Conservation (phyloP, 108 stramenopile genomes). For the Nitzschia sp. region DNA sequence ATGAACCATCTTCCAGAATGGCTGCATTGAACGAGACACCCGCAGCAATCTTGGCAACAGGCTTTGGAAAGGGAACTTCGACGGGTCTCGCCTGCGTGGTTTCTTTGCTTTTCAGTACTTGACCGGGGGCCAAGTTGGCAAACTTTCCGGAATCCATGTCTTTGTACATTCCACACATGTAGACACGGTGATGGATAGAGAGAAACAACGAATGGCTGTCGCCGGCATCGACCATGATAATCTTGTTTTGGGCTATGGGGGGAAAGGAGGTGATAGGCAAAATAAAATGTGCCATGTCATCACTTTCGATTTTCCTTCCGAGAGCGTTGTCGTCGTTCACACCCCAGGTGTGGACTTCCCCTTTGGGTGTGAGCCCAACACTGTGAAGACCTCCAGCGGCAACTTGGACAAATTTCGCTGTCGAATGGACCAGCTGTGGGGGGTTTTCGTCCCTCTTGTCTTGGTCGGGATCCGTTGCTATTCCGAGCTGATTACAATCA, state of each 20-base stretch:
- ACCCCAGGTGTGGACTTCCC: slow-evolving; percentile 89
- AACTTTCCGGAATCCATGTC: slow-evolving; percentile 63
- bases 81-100: slow-evolving; percentile 24
- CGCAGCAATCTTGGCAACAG: slow-evolving; percentile 42
- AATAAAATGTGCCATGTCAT: slow-evolving; percentile 4
- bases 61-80: slow-evolving; percentile 22
- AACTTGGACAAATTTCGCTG: slow-evolving; percentile 43
- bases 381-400: slow-evolving; percentile 83
- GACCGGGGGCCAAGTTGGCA: slow-evolving; percentile 26
- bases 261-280: slow-evolving; percentile 16
- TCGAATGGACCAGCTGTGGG: slow-evolving; percentile 15
- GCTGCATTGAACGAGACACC: slow-evolving; percentile 59
- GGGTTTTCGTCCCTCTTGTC: slow-evolving; percentile 24
- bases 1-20: slow-evolving; percentile 49
- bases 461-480: slow-evolving; percentile 9
- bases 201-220: slow-evolving; percentile 74
- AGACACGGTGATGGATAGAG: slow-evolving; percentile 58
- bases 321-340: slow-evolving; percentile 84
- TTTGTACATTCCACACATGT: slow-evolving; percentile 67
- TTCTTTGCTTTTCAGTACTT: slow-evolving; percentile 33
- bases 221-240: slow-evolving; percentile 72
- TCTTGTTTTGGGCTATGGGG: slow-evolving; percentile 30
- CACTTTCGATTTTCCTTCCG: slow-evolving; percentile 42
- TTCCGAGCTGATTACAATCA: slow-evolving; percentile 14
- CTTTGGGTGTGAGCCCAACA: slow-evolving; percentile 61